Base-by-base conservation (phyloP, 371 early-diverging fungal genomes). In the Mucor lusitanicus region DNA sequence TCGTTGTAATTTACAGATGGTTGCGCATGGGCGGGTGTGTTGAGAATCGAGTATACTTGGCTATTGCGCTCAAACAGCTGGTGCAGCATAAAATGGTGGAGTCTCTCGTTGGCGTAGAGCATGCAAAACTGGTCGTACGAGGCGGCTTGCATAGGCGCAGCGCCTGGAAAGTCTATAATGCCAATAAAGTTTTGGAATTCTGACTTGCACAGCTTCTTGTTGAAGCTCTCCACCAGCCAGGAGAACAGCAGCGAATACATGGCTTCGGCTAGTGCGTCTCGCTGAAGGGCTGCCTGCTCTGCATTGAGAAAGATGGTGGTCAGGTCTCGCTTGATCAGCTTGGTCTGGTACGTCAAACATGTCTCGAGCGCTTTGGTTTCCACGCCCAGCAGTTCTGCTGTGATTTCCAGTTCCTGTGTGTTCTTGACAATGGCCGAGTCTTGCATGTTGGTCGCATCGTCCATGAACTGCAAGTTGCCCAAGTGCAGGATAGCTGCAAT, bases 51-150 rank as follows among this genome's bases (percentile, higher is more conserved):
- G 32, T 72, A 89, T 64, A 66, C 69, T 64, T 67, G 81, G 69
- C 33, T 78, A 60, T 39, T 88, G 80, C 27, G 70, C 62, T 61
- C 78, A 83, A 94, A 86, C 61, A 90, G 78, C 42, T 91, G 86
- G 61, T 83, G 77, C 25, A 83, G 69, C 17, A 90, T 68, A 63
- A 81, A 91, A 23, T 88, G 77, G 37, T 87, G 80, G 13, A 95
- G 71, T 54, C 88, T 84, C 77, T 96, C 96, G 71, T 90, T 92
- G 35, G 94, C 92, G 76, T 91, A 89, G 70, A 94, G 90, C 56
- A 74, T 65, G 6, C 87, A 85, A 61, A 95, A 88, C 60, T 90
- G 87, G 69, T 93, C 90, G 71, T 92, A 92, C 15, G 81, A 57
- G 25, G 80, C 72, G n/a, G 66, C 68, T 61, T 64, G 79, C 59